phyloP scores from a whole-genome alignment of 768 basidiomycete species.

The Lactarius indigo region DNA sequence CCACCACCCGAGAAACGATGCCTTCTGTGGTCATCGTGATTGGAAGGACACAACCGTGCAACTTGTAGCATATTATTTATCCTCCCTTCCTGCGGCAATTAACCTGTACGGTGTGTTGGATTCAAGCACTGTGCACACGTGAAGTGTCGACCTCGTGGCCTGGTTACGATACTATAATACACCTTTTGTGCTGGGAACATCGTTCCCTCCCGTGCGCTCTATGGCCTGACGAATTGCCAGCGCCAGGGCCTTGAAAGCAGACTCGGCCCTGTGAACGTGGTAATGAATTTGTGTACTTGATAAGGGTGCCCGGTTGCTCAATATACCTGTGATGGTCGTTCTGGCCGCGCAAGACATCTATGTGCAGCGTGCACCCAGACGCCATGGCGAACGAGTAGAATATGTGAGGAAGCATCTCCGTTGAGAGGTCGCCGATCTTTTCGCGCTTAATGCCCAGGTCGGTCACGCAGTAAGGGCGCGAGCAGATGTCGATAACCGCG shows the following conservation, averaged over 20 bases:
- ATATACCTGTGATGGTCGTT: slow-evolving; percentile 96
- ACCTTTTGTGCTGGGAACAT: slow-evolving; percentile 96
- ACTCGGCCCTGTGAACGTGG: slow-evolving; percentile 69
- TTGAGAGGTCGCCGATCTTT: slow-evolving; percentile 91
- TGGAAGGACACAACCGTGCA: background rate
- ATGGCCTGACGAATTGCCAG: slow-evolving; percentile 96
- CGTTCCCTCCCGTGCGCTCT: slow-evolving; percentile 79
- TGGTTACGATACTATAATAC: slow-evolving; percentile 52
- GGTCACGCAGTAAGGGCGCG: slow-evolving; percentile 92
- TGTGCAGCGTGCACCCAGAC: slow-evolving; percentile 88
- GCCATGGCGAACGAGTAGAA: slow-evolving; percentile 98
- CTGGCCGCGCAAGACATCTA: slow-evolving; percentile 90
- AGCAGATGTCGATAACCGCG: slow-evolving; percentile 97
- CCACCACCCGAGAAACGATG: slow-evolving; percentile 79
- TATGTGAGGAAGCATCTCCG: slow-evolving; percentile 98
- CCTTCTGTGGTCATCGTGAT: slow-evolving; percentile 56
- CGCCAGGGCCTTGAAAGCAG: slow-evolving; percentile 97
- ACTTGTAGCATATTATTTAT: slow-evolving; percentile 7
- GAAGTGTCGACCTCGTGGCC: background rate
- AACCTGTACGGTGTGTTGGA: background rate
- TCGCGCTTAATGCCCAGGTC: slow-evolving; percentile 85
- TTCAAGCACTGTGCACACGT: background rate
- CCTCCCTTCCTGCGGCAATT: background rate
- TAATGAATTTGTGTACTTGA: slow-evolving; percentile 5
- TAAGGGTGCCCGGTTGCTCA: background rate